Conservation (phyloP, 768 basidiomycete genomes). For the Leccinum aurantiacum region DNA sequence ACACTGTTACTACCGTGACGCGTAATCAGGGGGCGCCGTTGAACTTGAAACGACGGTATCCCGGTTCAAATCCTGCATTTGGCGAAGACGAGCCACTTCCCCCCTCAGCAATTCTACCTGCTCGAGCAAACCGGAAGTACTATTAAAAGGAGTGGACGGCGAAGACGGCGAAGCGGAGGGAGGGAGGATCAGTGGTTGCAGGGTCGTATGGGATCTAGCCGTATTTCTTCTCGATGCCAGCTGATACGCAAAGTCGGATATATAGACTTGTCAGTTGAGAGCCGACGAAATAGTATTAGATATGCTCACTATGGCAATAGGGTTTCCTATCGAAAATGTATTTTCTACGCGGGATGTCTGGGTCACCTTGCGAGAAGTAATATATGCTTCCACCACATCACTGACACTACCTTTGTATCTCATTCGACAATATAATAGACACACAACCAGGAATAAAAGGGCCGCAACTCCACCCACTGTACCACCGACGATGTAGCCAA, state of each 20-base stretch:
- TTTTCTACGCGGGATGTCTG: background rate
- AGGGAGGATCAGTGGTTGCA: background rate
- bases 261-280: background rate
- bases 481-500: background rate
- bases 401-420: background rate
- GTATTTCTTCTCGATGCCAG: background rate
- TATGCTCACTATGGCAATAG: background rate
- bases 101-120: slow-evolving; percentile 9
- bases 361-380: background rate
- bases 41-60: background rate
- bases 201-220: background rate
- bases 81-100: slow-evolving; percentile 14
- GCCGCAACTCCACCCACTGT: background rate
- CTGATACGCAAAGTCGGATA: background rate
- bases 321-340: too few relatives aligned
- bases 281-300: background rate
- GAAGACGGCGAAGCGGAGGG: background rate
- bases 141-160: background rate
- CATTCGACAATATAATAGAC: slow-evolving; percentile 8
- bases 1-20: background rate
- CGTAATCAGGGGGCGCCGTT: slow-evolving; percentile 1
- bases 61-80: background rate
- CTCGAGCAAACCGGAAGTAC: background rate
- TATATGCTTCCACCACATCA: slow-evolving; percentile 7
- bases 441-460: background rate